These are phyloP conservation scores for Camelina neglecta DNA, from an alignment of 345 rosid species.

Conservation along the genomic window DNA sequence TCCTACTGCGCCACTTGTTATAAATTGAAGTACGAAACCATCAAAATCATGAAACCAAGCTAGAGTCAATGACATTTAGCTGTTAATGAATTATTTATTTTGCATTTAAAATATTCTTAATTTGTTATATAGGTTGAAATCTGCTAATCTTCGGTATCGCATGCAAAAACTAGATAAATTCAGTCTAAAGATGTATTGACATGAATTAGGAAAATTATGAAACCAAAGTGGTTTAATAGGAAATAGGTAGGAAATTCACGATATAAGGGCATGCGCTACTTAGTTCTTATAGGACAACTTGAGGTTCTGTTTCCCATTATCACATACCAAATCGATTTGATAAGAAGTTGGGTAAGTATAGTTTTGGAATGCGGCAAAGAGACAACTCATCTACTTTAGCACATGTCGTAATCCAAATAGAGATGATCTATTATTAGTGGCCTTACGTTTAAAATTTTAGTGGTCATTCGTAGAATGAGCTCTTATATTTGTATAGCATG, in stretches of 20 bases:
- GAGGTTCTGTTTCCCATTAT: slow-evolving; percentile 30
- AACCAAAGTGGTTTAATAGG: slow-evolving; percentile 5
- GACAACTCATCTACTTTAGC: slow-evolving; percentile 34
- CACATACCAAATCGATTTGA: slow-evolving; percentile 30
- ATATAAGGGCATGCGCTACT: slow-evolving; percentile 10
- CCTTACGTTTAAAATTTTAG: slow-evolving; percentile 8
- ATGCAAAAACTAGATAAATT: background rate
- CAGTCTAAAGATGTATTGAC: background rate
- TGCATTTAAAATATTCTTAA: background rate
- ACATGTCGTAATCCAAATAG: slow-evolving; percentile 35
- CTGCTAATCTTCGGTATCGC: background rate
- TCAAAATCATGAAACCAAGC: slow-evolving; percentile 31
- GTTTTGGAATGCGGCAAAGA: slow-evolving; percentile 31
- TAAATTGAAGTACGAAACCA: slow-evolving; percentile 37
- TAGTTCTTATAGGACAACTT: slow-evolving; percentile 24
- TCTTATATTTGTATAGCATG: background rate
- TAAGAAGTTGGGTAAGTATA: slow-evolving; percentile 35
- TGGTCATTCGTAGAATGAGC: slow-evolving; percentile 16
- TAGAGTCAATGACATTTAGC: slow-evolving; percentile 31
- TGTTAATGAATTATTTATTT: slow-evolving; percentile 5
- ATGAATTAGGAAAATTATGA: background rate
- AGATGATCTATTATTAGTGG: background rate
- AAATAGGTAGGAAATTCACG: background rate
- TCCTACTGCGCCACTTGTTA: slow-evolving; percentile 35
- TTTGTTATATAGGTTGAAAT: background rate